Evolutionary conservation across 2,329 filamentous ascomycete genomes (phyloP).

Genomic region (Hypoxylon sp.): DNA sequence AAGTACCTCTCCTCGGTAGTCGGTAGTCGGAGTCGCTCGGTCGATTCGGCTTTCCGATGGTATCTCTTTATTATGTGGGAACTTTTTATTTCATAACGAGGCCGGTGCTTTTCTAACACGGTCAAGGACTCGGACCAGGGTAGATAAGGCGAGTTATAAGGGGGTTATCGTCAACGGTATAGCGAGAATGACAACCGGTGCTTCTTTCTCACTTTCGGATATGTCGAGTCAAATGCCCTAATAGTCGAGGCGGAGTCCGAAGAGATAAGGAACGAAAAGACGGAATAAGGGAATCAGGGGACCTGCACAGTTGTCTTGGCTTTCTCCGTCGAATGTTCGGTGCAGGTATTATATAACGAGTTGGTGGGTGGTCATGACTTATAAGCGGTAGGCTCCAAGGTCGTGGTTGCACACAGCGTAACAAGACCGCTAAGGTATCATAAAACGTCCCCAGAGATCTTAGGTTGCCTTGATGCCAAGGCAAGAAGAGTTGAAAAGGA

Average conservation of each 20-base stretch:
- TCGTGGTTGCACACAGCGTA: conserved; percentile 41
- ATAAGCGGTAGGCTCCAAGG: conserved; percentile 41
- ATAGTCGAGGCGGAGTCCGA: conserved; percentile 17
- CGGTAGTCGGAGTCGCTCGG: conserved; percentile 45
- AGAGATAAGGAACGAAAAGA: conserved; percentile 17
- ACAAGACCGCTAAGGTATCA: conserved; percentile 27
- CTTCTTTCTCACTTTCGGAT: conserved; percentile 36
- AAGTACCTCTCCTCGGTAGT: conserved; percentile 33
- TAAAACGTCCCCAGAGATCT: conserved; percentile 38
- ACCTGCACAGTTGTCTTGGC: conserved; percentile 46
- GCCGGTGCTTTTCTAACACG: conserved; percentile 9
- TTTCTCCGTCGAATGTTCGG: conserved; percentile 51
- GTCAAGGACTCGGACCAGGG: conserved; percentile 14
- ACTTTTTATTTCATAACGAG: conserved; percentile 18
- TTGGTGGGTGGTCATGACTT: conserved; percentile 39
- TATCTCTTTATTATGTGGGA: conserved; percentile 26
- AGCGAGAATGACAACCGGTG: conserved; percentile 32
- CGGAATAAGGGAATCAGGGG: conserved; percentile 7
- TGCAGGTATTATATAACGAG: conserved; percentile 44
- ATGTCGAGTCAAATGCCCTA: conserved; percentile 23
- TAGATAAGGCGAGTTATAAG: conserved; percentile 23
- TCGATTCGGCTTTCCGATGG: conserved; percentile 44
- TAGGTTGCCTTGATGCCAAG: conserved; percentile 46
- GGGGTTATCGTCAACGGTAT: neutral
- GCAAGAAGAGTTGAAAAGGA: conserved; percentile 35